phyloP scores from a whole-genome alignment of 257 asterid species.

The Thymus mandschuricus region DNA sequence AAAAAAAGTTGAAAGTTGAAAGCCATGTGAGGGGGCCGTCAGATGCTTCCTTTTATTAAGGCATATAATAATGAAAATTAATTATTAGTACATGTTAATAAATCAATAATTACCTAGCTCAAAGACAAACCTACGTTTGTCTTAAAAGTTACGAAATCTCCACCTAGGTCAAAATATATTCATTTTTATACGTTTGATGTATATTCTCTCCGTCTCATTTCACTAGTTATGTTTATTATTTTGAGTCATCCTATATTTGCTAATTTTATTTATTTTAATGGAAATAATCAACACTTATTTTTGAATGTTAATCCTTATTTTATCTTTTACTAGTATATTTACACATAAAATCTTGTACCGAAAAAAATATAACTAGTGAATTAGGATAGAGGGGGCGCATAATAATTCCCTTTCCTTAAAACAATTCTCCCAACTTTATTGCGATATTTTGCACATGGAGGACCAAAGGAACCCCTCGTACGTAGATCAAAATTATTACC shows the following conservation, averaged over 20 bases:
- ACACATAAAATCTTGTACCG: too few species aligned
- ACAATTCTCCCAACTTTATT: slow-evolving; percentile 1
- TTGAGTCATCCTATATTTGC: too few species aligned
- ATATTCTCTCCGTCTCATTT: neutral
- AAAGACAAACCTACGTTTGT: slow-evolving; percentile 28
- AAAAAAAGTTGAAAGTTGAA: slow-evolving; percentile 19
- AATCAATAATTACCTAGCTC: slow-evolving; percentile 17
- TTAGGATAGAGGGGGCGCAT: too few species aligned
- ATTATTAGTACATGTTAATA: neutral
- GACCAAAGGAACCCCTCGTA: slow-evolving; percentile 29
- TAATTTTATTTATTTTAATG: too few species aligned
- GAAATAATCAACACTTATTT: too few species aligned
- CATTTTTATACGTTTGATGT: neutral
- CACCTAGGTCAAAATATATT: slow-evolving; percentile 29
- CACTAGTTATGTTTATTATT: too few species aligned
- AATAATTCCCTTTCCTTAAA: neutral
- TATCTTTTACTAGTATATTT: too few species aligned
- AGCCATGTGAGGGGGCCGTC: slow-evolving; percentile 42
- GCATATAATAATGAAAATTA: slow-evolving; percentile 23
- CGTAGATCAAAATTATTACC: too few species aligned
- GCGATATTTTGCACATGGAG: slow-evolving; percentile 45
- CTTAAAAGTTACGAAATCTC: slow-evolving; percentile 16
- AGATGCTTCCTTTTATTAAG: slow-evolving; percentile 26
- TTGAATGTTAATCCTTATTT: too few species aligned
- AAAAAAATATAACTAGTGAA: too few species aligned